A percentile compares a stretch with the other conserved stretches of the same genome.
phyloP scores from a whole-genome alignment of 1,284 basidiomycete genomes.

The Puccinia polysora region DNA sequence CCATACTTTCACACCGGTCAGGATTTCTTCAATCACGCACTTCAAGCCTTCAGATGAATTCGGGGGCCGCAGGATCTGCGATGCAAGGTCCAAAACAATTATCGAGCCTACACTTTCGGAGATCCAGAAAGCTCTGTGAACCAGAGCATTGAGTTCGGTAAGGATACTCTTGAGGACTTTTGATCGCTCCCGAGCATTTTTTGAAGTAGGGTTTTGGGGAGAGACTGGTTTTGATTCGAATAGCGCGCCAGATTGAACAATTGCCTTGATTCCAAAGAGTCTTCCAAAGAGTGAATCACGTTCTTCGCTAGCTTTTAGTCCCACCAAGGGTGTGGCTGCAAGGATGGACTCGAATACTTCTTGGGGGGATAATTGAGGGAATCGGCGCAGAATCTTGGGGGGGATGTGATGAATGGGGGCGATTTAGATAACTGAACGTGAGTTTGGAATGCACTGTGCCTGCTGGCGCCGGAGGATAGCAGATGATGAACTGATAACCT shows the following conservation, averaged over 20 bases:
- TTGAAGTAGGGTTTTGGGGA: background rate
- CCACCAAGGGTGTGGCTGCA: constrained; percentile 48
- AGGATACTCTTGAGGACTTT: constrained; percentile 13
- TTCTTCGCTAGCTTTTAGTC: constrained; percentile 50
- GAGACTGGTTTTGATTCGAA: constrained; percentile 35
- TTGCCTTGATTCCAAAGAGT: constrained; percentile 51
- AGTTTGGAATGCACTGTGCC: no score
- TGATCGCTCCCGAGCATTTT: background rate
- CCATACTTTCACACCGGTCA: background rate
- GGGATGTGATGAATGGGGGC: no score
- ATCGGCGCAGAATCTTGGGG: constrained; percentile 47
- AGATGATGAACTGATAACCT: no score
- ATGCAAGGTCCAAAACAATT: constrained; percentile 6
- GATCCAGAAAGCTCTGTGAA: constrained; percentile 15
- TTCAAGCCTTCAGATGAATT: constrained; percentile 19
- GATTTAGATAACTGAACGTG: no score
- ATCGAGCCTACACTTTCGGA: constrained; percentile 34
- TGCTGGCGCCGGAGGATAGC: no score
- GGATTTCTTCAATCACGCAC: constrained; percentile 2
- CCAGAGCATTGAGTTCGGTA: constrained; percentile 2
- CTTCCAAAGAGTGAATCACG: constrained; percentile 52
- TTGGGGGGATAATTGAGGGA: constrained; percentile 47
- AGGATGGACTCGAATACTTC: constrained; percentile 46
- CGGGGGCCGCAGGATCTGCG: background rate
- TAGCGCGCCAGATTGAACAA: constrained; percentile 50